Evolutionary conservation across 2,329 filamentous ascomycete genomes (phyloP), one percentile per base, ranked within the genome.

Genomic region (Lachnellula occidentalis): DNA sequence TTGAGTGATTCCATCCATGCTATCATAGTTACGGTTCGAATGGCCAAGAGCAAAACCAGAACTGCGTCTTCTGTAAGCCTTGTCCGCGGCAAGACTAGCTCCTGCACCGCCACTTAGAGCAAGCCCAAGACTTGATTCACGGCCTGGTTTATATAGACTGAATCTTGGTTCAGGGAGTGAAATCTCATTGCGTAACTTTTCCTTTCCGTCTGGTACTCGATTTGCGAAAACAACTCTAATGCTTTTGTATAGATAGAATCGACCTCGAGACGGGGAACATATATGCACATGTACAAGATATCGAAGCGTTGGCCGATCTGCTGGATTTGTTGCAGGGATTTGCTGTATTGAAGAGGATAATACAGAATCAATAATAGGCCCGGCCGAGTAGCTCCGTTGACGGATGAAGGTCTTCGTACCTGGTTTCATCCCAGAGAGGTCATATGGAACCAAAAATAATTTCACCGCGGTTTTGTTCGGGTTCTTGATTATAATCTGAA

Each of bases 381-480:
- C 90, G 9, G 88, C 84, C 0, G 91, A 96, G 70, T 96, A 97
- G 69, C 88, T 94, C 57, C 94, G 86, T 72, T 99, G 94, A 31
- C 94, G 84, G 57, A 99, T 87, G 64, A 97, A 97, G 0, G 94
- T 99, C 71, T 97, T 97, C 15, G 90, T 95, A 0, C 91, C 91
- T 0, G 90, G 82, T 58, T 94, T 87, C 92, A 99, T 99, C 50
- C 90, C 92, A 1, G 83, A 80, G 1, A 99, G 76, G 68, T 97
- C 91, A 64, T 97, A 99, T 0, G 92, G 94, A 2, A 99, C 83
- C 22, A 97, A 78, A 64, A 97, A 97, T 0, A 99, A 77, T 70
- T 99, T 97, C 52, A 97, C 92, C 1, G 94, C 94, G 3, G 94
- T 97, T 69, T 97, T 97, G 74, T 97, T 96, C 15, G 92, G 92